These are phyloP conservation scores for Pichia sp. DNA, from an alignment of 1,139 yeast species.

Conservation along the genomic window DNA sequence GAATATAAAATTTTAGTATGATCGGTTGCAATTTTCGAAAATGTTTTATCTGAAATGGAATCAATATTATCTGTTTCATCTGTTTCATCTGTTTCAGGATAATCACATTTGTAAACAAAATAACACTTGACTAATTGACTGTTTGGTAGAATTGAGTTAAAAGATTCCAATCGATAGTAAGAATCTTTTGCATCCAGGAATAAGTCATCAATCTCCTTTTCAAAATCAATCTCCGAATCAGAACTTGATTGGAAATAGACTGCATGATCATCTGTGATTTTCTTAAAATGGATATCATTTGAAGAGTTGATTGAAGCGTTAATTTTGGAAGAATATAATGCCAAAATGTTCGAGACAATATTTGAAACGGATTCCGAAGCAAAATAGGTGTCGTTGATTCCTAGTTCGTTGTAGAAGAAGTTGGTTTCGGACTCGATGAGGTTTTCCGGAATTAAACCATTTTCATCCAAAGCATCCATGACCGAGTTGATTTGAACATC, in stretches of 20 bases:
- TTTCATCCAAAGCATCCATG: conserved; percentile 70
- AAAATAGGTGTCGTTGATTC: conserved; percentile 89
- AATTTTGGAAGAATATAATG: conserved; percentile 86
- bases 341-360: conserved; percentile 76
- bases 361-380: conserved; percentile 77
- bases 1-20: conserved; percentile 77
- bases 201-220: conserved; percentile 69
- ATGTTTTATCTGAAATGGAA: conserved; percentile 72
- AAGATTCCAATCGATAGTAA: conserved; percentile 74
- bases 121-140: conserved; percentile 46
- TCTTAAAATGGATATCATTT: conserved; percentile 61
- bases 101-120: conserved; percentile 78
- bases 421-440: conserved; percentile 79
- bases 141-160: conserved; percentile 54
- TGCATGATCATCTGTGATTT: conserved; percentile 81
- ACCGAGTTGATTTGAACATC: conserved; percentile 76
- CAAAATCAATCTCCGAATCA: conserved; percentile 33
- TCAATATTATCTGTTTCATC: conserved; percentile 47
- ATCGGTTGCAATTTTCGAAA: conserved; percentile 68
- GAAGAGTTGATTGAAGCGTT: conserved; percentile 64
- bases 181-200: conserved; percentile 54
- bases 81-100: conserved; percentile 24
- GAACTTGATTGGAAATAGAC: conserved; percentile 68
- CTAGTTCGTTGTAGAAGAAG: conserved; percentile 85
- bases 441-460: conserved; percentile 85